Evolutionary conservation across 805 yeast genomes (phyloP), one percentile per base, ranked within the genome.

Genomic region (Suhomyces sp.): DNA sequence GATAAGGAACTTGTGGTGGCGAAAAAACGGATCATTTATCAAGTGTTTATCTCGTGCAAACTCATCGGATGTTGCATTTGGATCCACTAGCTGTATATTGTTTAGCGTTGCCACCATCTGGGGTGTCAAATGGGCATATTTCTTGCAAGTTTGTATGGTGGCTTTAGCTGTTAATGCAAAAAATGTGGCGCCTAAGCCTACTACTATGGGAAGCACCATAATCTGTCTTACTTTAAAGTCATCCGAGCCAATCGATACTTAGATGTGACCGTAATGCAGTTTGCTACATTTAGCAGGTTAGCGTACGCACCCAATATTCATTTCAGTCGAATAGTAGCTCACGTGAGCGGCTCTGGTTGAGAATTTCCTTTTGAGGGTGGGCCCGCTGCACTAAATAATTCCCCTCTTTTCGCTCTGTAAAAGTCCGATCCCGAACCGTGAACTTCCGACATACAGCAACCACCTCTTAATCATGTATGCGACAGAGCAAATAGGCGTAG

Each of bases 181-280:
- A 0, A 76, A 55, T 0, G 87, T 78, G 3, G 77, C 78, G 0
- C 85, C 86, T n/a, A 80, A 46, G 6, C 85, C 86, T 13, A 81
- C 53, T 17, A 82, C 63, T 12, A 82, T 71, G 19, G 86, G 86
- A 27, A 81, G 66, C 21, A 81, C 58, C 60, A 50, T 58, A 41
- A 44, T 44, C 24, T 15, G 4, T 17, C 22, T 19, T 17, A 2
- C 22, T 9, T 8, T 17, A 10, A 9, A 9, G 7, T 19, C 22
- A 37, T 37, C 22, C 22, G 13, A 37, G n/a, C 41, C 22, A 22
- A 24, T 17, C 13, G 40, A 35, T 35, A 15, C 20, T 37, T 37
- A 4, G 22, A 17, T 17, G n/a, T 37, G 41, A 15, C 41, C 41
- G 19, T 9, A 19, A 8, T 37, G 22, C 41, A 37, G 41, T 37